Conservation (phyloP, 257 asterid genomes). For the Jacaranda copaia region DNA sequence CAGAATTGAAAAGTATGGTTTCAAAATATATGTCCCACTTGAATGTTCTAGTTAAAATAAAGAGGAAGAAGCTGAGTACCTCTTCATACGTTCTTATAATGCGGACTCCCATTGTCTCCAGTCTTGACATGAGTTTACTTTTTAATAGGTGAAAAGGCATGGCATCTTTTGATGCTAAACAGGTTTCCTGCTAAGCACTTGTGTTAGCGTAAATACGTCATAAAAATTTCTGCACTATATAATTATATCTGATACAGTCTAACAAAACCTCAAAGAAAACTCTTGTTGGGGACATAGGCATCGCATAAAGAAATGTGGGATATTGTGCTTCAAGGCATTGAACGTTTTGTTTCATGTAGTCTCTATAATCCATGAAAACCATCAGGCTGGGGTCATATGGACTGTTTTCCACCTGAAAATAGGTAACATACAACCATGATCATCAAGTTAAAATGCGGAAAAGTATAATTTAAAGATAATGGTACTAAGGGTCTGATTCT, state of each 20-base stretch:
- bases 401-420: conserved; percentile 88
- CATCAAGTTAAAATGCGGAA: neutral
- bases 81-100: conserved; percentile 82
- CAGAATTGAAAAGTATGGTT: neutral
- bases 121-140: conserved; percentile 83
- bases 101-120: conserved; percentile 87
- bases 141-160: conserved; percentile 90
- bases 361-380: conserved; percentile 99
- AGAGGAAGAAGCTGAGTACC: conserved; percentile 51
- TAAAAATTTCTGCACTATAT: neutral
- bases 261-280: conserved; percentile 87
- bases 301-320: conserved; percentile 98
- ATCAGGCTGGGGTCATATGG: conserved; percentile 90
- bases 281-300: conserved; percentile 88
- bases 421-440: neutral
- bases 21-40: neutral
- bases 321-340: conserved; percentile 67
- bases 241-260: conserved; percentile 2
- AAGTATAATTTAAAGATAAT: neutral
- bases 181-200: conserved; percentile 75
- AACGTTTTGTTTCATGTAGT: conserved; percentile 57
- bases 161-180: conserved; percentile 95
- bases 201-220: conserved; percentile 14
- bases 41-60: neutral
- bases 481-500: neutral